Evolutionary conservation across 164 flowering plant species (phyloP), one percentile per base, ranked within the genome.

Genomic region (Kingdonia uniflora): DNA sequence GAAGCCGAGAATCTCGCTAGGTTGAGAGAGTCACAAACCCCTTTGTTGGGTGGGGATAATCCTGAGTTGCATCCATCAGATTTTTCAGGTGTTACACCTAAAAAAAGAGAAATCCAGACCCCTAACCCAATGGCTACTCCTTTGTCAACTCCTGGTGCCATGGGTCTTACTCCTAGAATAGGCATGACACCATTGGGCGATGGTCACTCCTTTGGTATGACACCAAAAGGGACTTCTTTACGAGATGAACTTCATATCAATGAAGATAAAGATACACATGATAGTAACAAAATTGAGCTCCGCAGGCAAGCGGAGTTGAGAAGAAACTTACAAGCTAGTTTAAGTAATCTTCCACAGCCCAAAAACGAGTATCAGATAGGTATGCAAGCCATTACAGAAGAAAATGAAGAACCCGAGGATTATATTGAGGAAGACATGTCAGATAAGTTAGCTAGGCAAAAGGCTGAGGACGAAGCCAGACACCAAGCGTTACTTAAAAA

Each of bases 51-150:
- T 55, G 99, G 99, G 20, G 87, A 88, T 22, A 92, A 92, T 71
- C 99, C 99, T 2, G 95, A 86, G 65, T 63, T 92, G 74, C 96
- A 92, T 58, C 99, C 96, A 54, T 92, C 96, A 21, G 99, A 94
- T 71, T 94, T 94, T 72, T 82, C 99, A 1, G 99, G 99, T 57
- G 97, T 94, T 39, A 94, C 99, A n/a, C 97, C 99, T 22, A 89
- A 73, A 75, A 85, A 66, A 65, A 81, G 60, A 75, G 97, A 94
- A 54, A 74, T 89, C 40, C 92, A 76, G 61, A 89, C 97, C 0
- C 97, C 99, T 55, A 86, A 94, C 40, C 92, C 85, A 2, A 80
- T 88, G 71, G 70, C 86, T 45, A 89, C 95, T 49, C 97, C 96
- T 42, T 75, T 78, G 10, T 76, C 82, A 15, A 87, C 95, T 56